Evolutionary conservation across 1,139 yeast genomes (phyloP), one percentile per base, ranked within the genome.

Genomic region (Schizosaccharomyces versatilis): DNA sequence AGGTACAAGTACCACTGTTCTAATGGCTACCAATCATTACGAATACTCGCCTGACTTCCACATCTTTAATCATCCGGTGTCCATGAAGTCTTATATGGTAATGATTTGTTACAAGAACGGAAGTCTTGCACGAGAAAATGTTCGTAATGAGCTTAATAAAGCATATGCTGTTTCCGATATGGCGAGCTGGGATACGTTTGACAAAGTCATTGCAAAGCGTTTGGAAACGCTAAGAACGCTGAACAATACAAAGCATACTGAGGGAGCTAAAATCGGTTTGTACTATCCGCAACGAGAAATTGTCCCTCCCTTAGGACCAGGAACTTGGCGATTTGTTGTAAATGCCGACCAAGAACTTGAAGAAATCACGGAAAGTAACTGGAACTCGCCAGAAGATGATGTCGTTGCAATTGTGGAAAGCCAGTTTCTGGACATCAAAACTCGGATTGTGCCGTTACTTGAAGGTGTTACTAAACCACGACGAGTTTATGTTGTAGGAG

Each of bases 61-160:
- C 64, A 67, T 85, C 61, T 86, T 86, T 69, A 77, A 78, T 58
- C 96, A 86, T 65, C 96, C 96, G 6, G 81, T 94, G 0, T 75
- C 82, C 61, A 76, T 79, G 0, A 74, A 73, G 41, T 78, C 80
- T 53, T 88, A 79, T 66, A 86, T 86, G 96, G 95, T 94, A 40
- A 86, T 86, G 96, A 77, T 86, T 56, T 86, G 96, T 66, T 86
- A 86, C 66, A 83, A 94, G 65, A 86, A 86, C 66, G 96, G 96
- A 0, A 76, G 95, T 0, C 70, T 86, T 55, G 95, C 96, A 0
- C 72, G 96, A 60, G 95, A 86, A 62, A 73, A 74, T 58, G 72
- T 86, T 6, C 71, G 94, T 53, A 81, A 85, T 65, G 71, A 69
- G 17, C 61, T 86, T 44, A 83, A 82, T 62, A 68, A 69, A 36